Percentiles rank a stretch among this genome's conserved stretches.
phyloP scores from a whole-genome alignment of 257 asterid species.

The Solanum dulcamara region DNA sequence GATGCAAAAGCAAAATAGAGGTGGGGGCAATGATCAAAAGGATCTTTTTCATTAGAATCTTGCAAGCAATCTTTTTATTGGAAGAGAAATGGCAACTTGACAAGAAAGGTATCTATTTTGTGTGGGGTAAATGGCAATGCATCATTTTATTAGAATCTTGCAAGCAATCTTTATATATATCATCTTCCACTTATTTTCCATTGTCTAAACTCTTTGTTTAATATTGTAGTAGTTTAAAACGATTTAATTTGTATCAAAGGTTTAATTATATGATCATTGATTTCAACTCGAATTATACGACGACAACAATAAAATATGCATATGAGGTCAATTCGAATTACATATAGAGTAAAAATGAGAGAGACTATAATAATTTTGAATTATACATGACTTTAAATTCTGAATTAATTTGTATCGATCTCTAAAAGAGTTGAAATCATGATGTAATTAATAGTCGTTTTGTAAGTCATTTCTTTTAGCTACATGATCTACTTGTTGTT shows the following conservation, averaged over 20 bases:
- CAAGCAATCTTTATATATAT: slow-evolving; percentile 19
- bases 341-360: not conserved
- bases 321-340: not conserved
- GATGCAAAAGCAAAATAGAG: not conserved
- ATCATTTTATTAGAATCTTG: slow-evolving; percentile 6
- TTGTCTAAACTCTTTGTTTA: not conserved
- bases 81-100: slow-evolving; percentile 20
- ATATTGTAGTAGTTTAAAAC: not conserved
- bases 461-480: not conserved
- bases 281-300: not conserved
- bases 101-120: slow-evolving; percentile 35
- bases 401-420: not conserved
- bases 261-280: not conserved
- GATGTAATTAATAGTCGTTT: not conserved
- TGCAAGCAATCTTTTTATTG: slow-evolving; percentile 22
- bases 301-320: no score
- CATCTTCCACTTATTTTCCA: not conserved
- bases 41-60: not conserved
- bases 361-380: not conserved
- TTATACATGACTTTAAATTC: not conserved
- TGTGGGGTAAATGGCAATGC: slow-evolving; percentile 9
- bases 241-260: not conserved
- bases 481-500: not conserved
- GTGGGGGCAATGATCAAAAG: slow-evolving; percentile 4
- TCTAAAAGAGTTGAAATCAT: not conserved